phyloP scores from a whole-genome alignment of 306 rosid genomes.

The Rosa rugosa region DNA sequence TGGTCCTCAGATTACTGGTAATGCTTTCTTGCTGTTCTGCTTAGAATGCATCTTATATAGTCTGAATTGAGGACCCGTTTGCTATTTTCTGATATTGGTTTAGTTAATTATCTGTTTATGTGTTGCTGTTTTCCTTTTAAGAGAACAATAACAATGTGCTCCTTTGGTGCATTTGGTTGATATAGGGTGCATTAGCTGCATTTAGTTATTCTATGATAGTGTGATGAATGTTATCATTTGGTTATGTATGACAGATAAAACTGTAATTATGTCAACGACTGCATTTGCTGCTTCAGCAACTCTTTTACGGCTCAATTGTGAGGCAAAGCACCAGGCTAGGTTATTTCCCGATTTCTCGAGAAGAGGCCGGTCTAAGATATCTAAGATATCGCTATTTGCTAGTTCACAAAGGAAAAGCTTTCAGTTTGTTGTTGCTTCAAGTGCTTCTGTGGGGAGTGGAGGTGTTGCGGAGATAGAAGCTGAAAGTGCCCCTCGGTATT shows the following conservation, averaged over 20 bases:
- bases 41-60: neutral
- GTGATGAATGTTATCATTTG: neutral
- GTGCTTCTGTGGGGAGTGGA: constrained; percentile 31
- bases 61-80: neutral
- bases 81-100: neutral
- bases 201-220: neutral
- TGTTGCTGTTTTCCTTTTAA: neutral
- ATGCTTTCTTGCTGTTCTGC: neutral
- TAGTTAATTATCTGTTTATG: neutral
- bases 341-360: constrained; percentile 36
- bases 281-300: constrained; percentile 44
- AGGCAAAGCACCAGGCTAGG: constrained; percentile 41
- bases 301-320: constrained; percentile 36
- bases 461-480: constrained; percentile 47
- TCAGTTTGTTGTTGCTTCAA: constrained; percentile 43
- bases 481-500: constrained; percentile 41
- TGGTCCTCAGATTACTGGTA: neutral
- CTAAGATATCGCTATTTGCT: constrained; percentile 26
- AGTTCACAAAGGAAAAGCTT: constrained; percentile 36
- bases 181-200: neutral
- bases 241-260: neutral
- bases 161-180: neutral
- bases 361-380: constrained; percentile 30
- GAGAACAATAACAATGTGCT: neutral
- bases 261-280: constrained; percentile 7